Evolutionary conservation across 208 protist genomes (phyloP).

Genomic region (Wallacemonas rigidus): DNA sequence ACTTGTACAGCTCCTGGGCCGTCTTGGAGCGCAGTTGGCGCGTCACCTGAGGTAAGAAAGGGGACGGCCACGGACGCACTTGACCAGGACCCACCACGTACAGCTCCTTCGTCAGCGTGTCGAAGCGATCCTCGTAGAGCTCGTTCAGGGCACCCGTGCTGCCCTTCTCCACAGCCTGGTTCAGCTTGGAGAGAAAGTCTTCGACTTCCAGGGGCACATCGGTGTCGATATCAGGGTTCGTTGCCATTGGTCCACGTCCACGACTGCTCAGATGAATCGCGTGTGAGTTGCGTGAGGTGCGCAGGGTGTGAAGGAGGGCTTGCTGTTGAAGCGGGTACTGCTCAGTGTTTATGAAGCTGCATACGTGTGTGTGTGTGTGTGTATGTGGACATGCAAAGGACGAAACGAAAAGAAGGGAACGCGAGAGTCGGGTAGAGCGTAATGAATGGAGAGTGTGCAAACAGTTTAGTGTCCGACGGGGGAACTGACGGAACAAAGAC

Average conservation of each 20-base stretch:
- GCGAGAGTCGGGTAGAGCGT: too few species aligned
- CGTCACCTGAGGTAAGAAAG: slow-evolving; percentile 61
- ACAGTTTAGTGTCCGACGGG: too few species aligned
- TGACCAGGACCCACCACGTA: slow-evolving; percentile 68
- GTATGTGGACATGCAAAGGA: too few species aligned
- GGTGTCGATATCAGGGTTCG: slow-evolving; percentile 91
- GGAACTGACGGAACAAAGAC: too few species aligned
- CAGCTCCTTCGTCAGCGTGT: slow-evolving; percentile 70
- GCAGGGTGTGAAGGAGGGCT: too few species aligned
- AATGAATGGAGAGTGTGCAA: too few species aligned
- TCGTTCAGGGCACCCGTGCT: slow-evolving; percentile 68
- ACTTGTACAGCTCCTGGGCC: slow-evolving; percentile 81
- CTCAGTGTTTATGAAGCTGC: too few species aligned
- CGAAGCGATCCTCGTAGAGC: slow-evolving; percentile 83
- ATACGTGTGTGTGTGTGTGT: too few species aligned
- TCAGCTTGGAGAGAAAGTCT: slow-evolving; percentile 72
- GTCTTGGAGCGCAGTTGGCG: slow-evolving; percentile 58
- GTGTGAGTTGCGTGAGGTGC: too few species aligned
- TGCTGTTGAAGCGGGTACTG: too few species aligned
- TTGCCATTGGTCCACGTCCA: slow-evolving; percentile 50
- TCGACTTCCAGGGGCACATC: slow-evolving; percentile 84
- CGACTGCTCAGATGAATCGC: too few species aligned
- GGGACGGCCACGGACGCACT: slow-evolving; percentile 78
- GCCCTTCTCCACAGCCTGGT: slow-evolving; percentile 71
- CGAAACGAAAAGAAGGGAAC: too few species aligned